Conservation (phyloP, 2,329 filamentous ascomycete species). For the Hymenoscyphus salicellus region DNA sequence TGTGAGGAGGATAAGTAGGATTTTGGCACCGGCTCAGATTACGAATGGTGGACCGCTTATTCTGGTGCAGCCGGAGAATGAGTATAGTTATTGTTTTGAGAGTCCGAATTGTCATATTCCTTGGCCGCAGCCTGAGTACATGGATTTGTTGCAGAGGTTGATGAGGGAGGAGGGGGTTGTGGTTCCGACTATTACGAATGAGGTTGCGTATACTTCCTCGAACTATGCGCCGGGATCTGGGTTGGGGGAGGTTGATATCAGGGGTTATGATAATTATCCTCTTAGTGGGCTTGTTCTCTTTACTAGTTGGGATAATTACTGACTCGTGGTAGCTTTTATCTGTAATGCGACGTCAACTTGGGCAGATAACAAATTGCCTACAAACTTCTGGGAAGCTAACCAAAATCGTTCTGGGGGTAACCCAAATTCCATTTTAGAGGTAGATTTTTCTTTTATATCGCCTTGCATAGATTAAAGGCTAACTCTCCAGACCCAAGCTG, state of each 20-base stretch:
- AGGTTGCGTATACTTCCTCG: neutral
- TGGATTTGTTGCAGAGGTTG: neutral
- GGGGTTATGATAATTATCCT: constrained; percentile 7
- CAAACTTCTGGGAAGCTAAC: constrained; percentile 1
- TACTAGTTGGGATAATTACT: neutral
- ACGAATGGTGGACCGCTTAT: neutral
- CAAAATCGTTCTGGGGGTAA: neutral
- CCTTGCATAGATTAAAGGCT: too few relatives aligned
- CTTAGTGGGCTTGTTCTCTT: neutral
- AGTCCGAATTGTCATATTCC: constrained; percentile 1
- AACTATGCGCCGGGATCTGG: neutral
- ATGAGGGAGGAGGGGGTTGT: constrained; percentile 4
- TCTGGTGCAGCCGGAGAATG: constrained; percentile 1
- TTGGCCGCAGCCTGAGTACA: constrained; percentile 1
- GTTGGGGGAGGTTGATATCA: constrained; percentile 6
- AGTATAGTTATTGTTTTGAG: constrained; percentile 5
- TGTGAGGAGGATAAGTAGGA: neutral
- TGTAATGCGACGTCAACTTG: neutral
- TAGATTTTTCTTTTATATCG: neutral
- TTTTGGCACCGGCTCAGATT: neutral
- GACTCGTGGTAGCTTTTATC: neutral
- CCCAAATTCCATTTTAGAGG: neutral
- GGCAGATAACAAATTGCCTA: neutral
- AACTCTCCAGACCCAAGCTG: neutral
- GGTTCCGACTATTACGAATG: constrained; percentile 5